phyloP scores from a whole-genome alignment of 2,329 filamentous ascomycete species.

The Phialophora tarda region DNA sequence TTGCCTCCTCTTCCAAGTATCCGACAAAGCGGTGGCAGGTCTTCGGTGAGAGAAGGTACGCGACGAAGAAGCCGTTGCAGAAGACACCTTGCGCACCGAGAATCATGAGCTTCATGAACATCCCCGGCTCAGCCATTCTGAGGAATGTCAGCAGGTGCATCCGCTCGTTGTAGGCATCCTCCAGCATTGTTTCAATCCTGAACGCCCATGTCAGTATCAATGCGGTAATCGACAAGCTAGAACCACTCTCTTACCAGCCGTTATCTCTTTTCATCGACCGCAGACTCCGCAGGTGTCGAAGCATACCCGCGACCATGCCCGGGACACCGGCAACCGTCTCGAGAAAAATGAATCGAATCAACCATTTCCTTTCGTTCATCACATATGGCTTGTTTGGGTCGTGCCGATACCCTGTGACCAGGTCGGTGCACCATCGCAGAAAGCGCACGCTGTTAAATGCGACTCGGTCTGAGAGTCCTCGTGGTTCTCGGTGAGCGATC shows the following conservation, averaged over 20 bases:
- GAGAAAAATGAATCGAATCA: slow-evolving; percentile 88
- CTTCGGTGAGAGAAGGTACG: slow-evolving; percentile 83
- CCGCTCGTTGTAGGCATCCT: slow-evolving; percentile 89
- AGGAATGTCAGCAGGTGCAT: slow-evolving; percentile 95
- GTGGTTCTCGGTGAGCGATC: slow-evolving; percentile 76
- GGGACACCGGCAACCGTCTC: slow-evolving; percentile 95
- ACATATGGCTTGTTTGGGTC: slow-evolving; percentile 67
- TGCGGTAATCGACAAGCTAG: background rate
- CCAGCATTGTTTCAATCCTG: slow-evolving; percentile 87
- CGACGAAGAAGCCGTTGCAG: slow-evolving; percentile 90
- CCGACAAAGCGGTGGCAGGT: slow-evolving; percentile 95
- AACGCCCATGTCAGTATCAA: slow-evolving; percentile 3
- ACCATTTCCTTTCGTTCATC: slow-evolving; percentile 86
- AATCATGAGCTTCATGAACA: slow-evolving; percentile 91
- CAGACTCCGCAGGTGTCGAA: slow-evolving; percentile 84
- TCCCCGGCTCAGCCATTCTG: slow-evolving; percentile 83
- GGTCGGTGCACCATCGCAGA: slow-evolving; percentile 79
- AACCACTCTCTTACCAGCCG: slow-evolving; percentile 66
- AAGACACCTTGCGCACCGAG: slow-evolving; percentile 93
- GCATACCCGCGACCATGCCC: slow-evolving; percentile 95
- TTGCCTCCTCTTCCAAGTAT: slow-evolving; percentile 96
- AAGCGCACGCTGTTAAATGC: slow-evolving; percentile 78
- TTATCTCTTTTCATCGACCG: slow-evolving; percentile 89
- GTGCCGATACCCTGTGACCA: slow-evolving; percentile 80
- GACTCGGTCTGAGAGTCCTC: slow-evolving; percentile 74